Base-by-base conservation (phyloP, 306 rosid species). In the Glycyrrhiza uralensis region DNA sequence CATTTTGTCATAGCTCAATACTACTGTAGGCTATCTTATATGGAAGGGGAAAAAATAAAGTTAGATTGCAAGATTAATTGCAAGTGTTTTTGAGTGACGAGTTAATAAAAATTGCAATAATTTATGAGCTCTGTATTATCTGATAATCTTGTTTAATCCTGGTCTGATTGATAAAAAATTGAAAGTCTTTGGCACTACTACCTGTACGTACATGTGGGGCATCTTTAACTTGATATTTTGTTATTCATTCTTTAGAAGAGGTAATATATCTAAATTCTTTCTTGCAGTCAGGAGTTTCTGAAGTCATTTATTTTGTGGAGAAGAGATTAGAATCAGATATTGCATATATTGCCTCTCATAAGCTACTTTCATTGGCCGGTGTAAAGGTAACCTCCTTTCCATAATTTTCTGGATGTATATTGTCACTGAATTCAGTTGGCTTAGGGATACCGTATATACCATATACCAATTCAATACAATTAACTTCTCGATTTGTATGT, bases 341-440 rank as follows among this genome's bases (percentile, higher is more conserved):
- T 69, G 64, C 82, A 32, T 93, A 90, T 52, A 11, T 71, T 58
- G 98, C 97, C 55, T 90, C 98, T 54, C 92, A 84, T 82, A 90
- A 87, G 56, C 87, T 90, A 67, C 94, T 87, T 20, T 81, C 96
- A 39, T 79, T 93, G 86, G 98, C 97, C 26, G 96, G 98, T 69
- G 90, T 93, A 57, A 91, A 91, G 83, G 98, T 86, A 82, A 82
- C 63, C 23, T 51, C 23, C 45, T 68, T 17, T 18, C 15, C 64
- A 44, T 35, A 19, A 8, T 19, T 33, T 52, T 58, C 36, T 44
- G 23, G 7, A 38, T 33, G 17, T 45, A 32, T 2, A 41, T 61
- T 50, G 46, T 26, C 45, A 49, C 39, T 35, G 33, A 1, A 18
- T 70, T 64, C 71, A 23, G 12, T 19, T 69, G 46, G 69, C 75